Evolutionary conservation across 2,329 filamentous ascomycete species (phyloP).

Genomic region (Fusarium beomiforme): DNA sequence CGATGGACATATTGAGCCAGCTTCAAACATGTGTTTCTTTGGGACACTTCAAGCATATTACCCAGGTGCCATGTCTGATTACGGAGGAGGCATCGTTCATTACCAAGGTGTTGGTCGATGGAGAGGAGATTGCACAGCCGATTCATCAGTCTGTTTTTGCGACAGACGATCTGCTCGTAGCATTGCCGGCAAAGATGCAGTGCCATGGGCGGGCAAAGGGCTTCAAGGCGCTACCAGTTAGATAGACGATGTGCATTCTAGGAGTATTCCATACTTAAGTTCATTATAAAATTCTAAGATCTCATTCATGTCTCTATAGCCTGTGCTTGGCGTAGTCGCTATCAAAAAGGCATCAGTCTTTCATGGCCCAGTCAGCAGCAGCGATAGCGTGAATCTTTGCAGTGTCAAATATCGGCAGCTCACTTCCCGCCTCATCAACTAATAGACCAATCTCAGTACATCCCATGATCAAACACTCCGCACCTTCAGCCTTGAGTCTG

Average conservation of each 20-base stretch:
- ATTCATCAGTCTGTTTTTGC: background rate
- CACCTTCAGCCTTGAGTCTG: constrained; percentile 16
- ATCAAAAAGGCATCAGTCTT: background rate
- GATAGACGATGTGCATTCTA: no score
- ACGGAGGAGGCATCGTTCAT: background rate
- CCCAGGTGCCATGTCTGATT: background rate
- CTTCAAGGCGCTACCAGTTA: background rate
- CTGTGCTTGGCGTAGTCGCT: no score
- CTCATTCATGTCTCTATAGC: no score
- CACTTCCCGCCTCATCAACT: constrained; percentile 12
- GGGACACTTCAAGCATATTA: background rate
- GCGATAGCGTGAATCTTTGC: constrained; percentile 34
- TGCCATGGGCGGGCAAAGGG: background rate
- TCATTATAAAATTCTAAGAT: no score
- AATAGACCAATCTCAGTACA: constrained; percentile 42
- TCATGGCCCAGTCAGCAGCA: constrained; percentile 41
- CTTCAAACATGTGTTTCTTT: background rate
- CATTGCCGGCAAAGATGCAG: background rate
- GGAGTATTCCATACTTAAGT: no score
- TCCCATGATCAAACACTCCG: constrained; percentile 39
- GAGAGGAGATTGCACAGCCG: background rate
- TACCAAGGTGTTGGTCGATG: background rate
- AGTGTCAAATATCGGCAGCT: constrained; percentile 39
- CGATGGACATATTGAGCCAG: background rate
- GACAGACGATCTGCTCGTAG: background rate